A percentile compares a stretch with the other conserved stretches of the same genome.
phyloP scores from a whole-genome alignment of 2,329 filamentous ascomycete species.

The Cytospora mali region DNA sequence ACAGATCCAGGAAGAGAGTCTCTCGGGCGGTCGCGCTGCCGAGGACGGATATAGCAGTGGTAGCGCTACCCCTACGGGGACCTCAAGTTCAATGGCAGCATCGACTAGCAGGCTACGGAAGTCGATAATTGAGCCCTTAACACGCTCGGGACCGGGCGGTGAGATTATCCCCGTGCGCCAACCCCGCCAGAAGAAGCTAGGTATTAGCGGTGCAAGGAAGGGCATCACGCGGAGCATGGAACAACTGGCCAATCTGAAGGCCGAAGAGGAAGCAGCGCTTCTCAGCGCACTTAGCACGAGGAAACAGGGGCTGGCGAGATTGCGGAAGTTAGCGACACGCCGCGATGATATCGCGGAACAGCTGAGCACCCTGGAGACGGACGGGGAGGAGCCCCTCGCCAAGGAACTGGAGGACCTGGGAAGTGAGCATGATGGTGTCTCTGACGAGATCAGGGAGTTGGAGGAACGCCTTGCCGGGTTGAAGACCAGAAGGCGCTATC shows the following conservation, averaged over 20 bases:
- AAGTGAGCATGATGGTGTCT: slow-evolving; percentile 55
- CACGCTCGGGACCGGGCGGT: slow-evolving; percentile 44
- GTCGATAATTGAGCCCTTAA: slow-evolving; percentile 48
- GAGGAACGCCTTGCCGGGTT: slow-evolving; percentile 66
- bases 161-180: slow-evolving; percentile 64
- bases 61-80: slow-evolving; percentile 45
- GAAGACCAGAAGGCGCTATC: slow-evolving; percentile 60
- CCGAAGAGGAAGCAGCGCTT: slow-evolving; percentile 66
- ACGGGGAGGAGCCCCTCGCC: slow-evolving; percentile 60
- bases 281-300: slow-evolving; percentile 59
- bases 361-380: slow-evolving; percentile 56
- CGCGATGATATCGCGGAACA: slow-evolving; percentile 53
- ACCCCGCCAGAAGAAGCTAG: slow-evolving; percentile 54
- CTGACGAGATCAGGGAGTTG: slow-evolving; percentile 65
- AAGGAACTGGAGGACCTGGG: slow-evolving; percentile 63
- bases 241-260: slow-evolving; percentile 66
- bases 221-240: slow-evolving; percentile 66
- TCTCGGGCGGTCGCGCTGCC: slow-evolving; percentile 36
- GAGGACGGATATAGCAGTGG: slow-evolving; percentile 40
- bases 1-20: slow-evolving; percentile 51
- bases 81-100: slow-evolving; percentile 36
- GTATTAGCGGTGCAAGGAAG: slow-evolving; percentile 64
- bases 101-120: slow-evolving; percentile 43
- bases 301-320: slow-evolving; percentile 58
- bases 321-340: slow-evolving; percentile 56